Base-by-base conservation (phyloP, 495 filamentous ascomycete species). In the Penicillium antarcticum region DNA sequence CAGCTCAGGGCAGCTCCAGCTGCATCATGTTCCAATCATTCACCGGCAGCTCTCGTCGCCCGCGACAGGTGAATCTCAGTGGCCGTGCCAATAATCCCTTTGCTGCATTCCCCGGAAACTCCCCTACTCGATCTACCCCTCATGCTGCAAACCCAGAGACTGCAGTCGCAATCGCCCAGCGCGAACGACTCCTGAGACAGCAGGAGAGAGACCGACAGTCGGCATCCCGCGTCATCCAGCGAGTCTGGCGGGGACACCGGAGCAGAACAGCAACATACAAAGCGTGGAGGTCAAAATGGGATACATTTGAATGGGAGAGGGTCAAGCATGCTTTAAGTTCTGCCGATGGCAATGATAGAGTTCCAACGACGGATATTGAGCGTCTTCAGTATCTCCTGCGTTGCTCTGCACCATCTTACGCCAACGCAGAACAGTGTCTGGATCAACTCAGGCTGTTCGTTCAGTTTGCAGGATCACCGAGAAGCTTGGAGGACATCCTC, bases 41-140 rank as follows among this genome's bases (percentile, higher is more conserved):
- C 70, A 92, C 88, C 23, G 94, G 94, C 49, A 88, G 67, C 73
- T 87, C 91, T 58, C 84, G 91, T 57, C 87, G 86, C 48, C 86
- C 85, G 43, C 87, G 94, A 45, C 89, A 96, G 65, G 90, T 98
- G 56, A 96, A 98, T 68, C 86, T 98, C 51, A 92, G 89, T 44
- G 95, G 92, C 57, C 88, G 92, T 54, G 81, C 83, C 59, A 75
- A 69, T 48, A 89, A 94, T 69, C 85, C 88, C 23, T 89, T 91
- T 68, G 83, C 85, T 52, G 71, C 80, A 63, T 73, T 65, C 51
- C 65, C 70, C 11, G 56, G 59, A 16, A 49, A 37, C 46, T 45
- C 59, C n/a, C 61, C 73, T 39, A 56, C 58, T 24, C 57, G 70
- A 60, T 61, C 56, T 44, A 56, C 66, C 14, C 69, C 69, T 42